A percentile compares a stretch with the other conserved stretches of the same genome.
Conservation (phyloP, 768 basidiomycete genomes). For the Amyloporia xantha region DNA sequence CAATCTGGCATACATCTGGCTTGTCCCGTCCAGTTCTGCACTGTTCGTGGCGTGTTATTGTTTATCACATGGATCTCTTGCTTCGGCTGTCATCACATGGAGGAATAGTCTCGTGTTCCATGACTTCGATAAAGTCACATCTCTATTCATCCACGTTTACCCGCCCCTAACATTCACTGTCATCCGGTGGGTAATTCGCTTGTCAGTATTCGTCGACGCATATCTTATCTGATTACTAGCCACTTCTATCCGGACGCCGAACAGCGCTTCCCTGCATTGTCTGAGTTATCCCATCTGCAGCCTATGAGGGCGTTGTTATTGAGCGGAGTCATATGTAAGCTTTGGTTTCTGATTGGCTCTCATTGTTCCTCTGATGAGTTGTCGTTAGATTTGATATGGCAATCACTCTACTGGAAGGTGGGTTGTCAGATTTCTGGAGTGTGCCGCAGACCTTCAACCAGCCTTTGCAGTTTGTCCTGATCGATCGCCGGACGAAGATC, state of each 20-base stretch:
- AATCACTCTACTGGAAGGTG: conserved; percentile 89
- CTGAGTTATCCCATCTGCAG: conserved; percentile 58
- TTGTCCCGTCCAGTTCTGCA: conserved; percentile 67
- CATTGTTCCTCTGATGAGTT: conserved; percentile 13
- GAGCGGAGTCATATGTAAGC: conserved; percentile 78
- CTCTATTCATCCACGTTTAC: conserved; percentile 92
- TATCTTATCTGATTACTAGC: conserved; percentile 30
- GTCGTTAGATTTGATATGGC: conserved; percentile 82
- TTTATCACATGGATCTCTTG: conserved; percentile 84
- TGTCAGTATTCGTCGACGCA: background rate
- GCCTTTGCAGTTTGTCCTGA: conserved; percentile 61
- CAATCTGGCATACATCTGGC: conserved; percentile 88
- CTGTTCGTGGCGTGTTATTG: conserved; percentile 93
- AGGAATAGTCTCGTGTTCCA: conserved; percentile 98
- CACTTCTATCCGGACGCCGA: conserved; percentile 84
- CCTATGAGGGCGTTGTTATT: conserved; percentile 70
- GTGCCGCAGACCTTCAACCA: background rate
- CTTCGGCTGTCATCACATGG: conserved; percentile 96
- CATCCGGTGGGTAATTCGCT: conserved; percentile 55
- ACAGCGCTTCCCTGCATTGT: conserved; percentile 80
- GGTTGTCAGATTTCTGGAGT: conserved; percentile 4
- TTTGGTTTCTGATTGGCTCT: background rate
- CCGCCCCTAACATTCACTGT: conserved; percentile 87
- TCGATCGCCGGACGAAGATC: conserved; percentile 86
- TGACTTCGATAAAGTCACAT: conserved; percentile 93